Base-by-base conservation (phyloP, 179 eudicot species). In the Silene noctiflora region DNA sequence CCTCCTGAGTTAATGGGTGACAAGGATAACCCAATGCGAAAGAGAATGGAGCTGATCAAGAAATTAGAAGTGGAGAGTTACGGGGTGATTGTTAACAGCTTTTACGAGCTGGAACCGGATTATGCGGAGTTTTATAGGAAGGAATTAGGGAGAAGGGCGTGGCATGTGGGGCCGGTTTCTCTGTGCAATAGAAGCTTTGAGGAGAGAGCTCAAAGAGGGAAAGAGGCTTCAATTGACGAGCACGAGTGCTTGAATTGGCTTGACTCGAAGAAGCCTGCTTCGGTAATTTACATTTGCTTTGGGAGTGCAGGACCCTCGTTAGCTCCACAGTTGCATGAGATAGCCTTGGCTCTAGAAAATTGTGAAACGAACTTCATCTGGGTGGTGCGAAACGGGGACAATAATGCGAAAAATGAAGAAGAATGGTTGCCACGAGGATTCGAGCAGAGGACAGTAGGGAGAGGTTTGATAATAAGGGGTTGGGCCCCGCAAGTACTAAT, bases 401-500 rank as follows among this genome's bases (percentile, higher is more conserved):
- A 16, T 8, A 25, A 17, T 16, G 63, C 39, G 13, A 11, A 27
- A 14, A 48, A 48, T 2, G 56, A 48, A 0, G 59, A 78, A 19
- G 73, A 78, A 4, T 72, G 76, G 80, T 11, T 80, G 55, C 87
- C 85, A 0, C n/a, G 22, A 17, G 86, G 83, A 2, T 81, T 86
- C 5, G 83, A 83, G 56, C 48, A 79, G 35, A 63, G 77, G 39
- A 63, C 75, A 61, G 19, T 14, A 39, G 78, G 65, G n/a, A 79
- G 66, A 68, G 87, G 87, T 3, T 56, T 82, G 53, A 27, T 85
- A 1, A 73, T 86, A 12, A 79, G 60, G 70, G 82, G 83, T 0
- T 83, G 88, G 88, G 88, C 86, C 0, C 85, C 86, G 0, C 88
- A 86, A 21, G 66, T 81, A 20, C 35, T 61, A 48, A 86, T 86